phyloP scores from a whole-genome alignment of 2,329 filamentous ascomycete genomes.

The Colletotrichum liriopes region DNA sequence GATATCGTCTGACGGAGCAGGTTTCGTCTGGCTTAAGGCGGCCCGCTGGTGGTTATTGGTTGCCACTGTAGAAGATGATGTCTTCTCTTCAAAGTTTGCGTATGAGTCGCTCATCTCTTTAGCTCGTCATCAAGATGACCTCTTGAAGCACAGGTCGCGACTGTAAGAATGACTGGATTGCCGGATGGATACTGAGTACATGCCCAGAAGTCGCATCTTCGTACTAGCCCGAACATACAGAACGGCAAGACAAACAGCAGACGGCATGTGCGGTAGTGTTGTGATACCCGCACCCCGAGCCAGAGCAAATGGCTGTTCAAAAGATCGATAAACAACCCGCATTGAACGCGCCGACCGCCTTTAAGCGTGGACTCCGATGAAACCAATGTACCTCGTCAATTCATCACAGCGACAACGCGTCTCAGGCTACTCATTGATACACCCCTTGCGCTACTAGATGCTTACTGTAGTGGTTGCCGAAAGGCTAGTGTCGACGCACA shows the following conservation, averaged over 20 bases:
- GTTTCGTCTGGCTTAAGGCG: constrained; percentile 11
- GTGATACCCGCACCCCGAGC: background rate
- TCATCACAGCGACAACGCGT: background rate
- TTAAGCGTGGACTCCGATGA: too few relatives aligned
- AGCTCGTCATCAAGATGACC: too few relatives aligned
- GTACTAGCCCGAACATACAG: too few relatives aligned
- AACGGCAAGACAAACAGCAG: background rate
- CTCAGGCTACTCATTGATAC: background rate
- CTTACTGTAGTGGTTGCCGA: background rate
- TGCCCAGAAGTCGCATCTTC: background rate
- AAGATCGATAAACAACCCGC: too few relatives aligned
- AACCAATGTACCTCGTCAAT: background rate
- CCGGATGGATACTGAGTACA: background rate
- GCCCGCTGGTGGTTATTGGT: background rate
- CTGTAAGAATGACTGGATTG: background rate
- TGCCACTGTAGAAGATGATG: background rate
- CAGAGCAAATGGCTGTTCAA: background rate
- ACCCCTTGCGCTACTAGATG: background rate
- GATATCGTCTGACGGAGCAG: constrained; percentile 20
- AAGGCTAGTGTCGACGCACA: background rate
- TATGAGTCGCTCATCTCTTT: too few relatives aligned
- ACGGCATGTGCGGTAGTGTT: background rate
- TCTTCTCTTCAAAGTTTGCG: too few relatives aligned
- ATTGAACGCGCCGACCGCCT: too few relatives aligned
- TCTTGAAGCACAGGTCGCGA: too few relatives aligned